Percentiles rank a stretch among this genome's conserved stretches.
phyloP scores from a whole-genome alignment of 2,329 filamentous ascomycete genomes.

The Talaromyces sp. region DNA sequence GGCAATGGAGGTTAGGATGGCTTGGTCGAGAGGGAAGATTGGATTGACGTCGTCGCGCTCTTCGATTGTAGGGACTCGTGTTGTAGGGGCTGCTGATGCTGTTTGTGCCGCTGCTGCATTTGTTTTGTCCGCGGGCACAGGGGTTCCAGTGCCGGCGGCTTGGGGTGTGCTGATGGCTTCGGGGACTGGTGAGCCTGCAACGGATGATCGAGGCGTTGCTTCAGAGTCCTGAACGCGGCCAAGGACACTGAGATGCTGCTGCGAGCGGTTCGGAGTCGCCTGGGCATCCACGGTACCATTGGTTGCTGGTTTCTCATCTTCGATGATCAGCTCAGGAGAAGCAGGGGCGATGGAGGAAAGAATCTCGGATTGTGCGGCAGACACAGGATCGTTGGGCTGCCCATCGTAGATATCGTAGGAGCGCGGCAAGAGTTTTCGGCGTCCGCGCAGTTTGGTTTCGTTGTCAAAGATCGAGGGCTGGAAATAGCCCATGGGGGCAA shows the following conservation, averaged over 20 bases:
- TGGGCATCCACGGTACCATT: constrained; percentile 23
- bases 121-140: constrained; percentile 26
- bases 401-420: constrained; percentile 94
- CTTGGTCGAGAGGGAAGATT: constrained; percentile 75
- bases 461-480: constrained; percentile 84
- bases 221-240: constrained; percentile 63
- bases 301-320: constrained; percentile 20
- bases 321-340: constrained; percentile 25
- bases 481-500: constrained; percentile 94
- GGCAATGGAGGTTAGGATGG: constrained; percentile 82
- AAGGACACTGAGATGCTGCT: constrained; percentile 62
- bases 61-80: constrained; percentile 42
- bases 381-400: constrained; percentile 84
- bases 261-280: constrained; percentile 46
- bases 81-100: constrained; percentile 20
- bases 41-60: constrained; percentile 76
- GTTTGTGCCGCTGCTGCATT: not conserved
- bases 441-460: constrained; percentile 68
- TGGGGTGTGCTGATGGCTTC: constrained; percentile 73
- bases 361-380: constrained; percentile 71
- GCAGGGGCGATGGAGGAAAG: constrained; percentile 47
- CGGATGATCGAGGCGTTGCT: constrained; percentile 75
- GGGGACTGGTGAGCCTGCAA: constrained; percentile 80
- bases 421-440: constrained; percentile 74
- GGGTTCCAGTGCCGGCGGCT: constrained; percentile 34